Percentiles rank a stretch among this genome's conserved stretches.
Conservation (phyloP, 2,329 filamentous ascomycete species). For the Aspergillus eucalypticola region DNA sequence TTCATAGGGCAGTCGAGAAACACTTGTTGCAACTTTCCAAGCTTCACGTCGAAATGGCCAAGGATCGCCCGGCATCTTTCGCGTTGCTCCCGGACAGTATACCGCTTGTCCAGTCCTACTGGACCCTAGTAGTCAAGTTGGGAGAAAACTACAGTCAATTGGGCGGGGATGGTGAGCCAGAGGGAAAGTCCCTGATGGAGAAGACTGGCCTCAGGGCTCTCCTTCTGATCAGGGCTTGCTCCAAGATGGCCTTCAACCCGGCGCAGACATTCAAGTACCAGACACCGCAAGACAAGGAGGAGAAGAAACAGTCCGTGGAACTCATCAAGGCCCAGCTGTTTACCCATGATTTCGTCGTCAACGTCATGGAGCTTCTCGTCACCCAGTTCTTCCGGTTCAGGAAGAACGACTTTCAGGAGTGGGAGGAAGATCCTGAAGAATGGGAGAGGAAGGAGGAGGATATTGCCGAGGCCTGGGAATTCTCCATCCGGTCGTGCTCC, state of each 20-base stretch:
- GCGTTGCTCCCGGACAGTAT: constrained; percentile 77
- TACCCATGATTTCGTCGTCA: constrained; percentile 71
- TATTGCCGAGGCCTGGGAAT: constrained; percentile 83
- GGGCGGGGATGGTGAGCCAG: constrained; percentile 47
- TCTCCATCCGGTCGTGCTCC: constrained; percentile 85
- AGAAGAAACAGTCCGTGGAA: constrained; percentile 69
- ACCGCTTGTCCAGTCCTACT: constrained; percentile 77
- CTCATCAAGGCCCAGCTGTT: constrained; percentile 74
- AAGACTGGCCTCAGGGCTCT: constrained; percentile 81
- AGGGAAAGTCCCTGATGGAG: constrained; percentile 65
- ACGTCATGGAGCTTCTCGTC: constrained; percentile 82
- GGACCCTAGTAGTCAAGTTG: constrained; percentile 75
- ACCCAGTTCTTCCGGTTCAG: constrained; percentile 87
- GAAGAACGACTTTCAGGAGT: constrained; percentile 79
- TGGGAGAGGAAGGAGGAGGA: constrained; percentile 92
- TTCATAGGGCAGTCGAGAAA: constrained; percentile 70
- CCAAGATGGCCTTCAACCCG: constrained; percentile 81
- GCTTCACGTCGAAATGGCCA: constrained; percentile 83
- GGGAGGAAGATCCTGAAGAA: constrained; percentile 92
- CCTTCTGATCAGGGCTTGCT: constrained; percentile 75
- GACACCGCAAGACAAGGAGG: constrained; percentile 70
- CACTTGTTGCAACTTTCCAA: constrained; percentile 90
- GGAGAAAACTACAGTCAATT: constrained; percentile 64
- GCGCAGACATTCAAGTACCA: constrained; percentile 81
- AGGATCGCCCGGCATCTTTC: constrained; percentile 77